Evolutionary conservation across 2,329 filamentous ascomycete genomes (phyloP), one percentile per base, ranked within the genome.

Genomic region (Colletotrichum musae): DNA sequence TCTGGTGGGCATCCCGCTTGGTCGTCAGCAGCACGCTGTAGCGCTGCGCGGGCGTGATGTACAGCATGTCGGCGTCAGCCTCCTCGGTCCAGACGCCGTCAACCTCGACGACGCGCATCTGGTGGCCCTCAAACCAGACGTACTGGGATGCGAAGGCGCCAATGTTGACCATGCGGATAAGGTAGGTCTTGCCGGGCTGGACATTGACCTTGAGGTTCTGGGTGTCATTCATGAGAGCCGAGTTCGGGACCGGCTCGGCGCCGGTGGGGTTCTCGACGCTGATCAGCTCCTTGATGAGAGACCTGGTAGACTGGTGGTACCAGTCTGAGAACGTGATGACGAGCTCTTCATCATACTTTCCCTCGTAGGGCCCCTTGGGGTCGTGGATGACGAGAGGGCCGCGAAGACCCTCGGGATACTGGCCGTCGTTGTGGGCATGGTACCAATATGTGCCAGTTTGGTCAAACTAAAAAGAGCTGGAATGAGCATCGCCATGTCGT

Each of bases 371-470:
- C 2, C 81, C 78, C 1, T 85, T 75, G 0, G 83, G 83, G 71
- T 90, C 88, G 39, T 86, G 83, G 24, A 90, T 83, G 51, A 90
- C 86, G 39, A 91, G 77, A 1, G 87, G 80, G 3, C 84, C 87
- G 43, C 88, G 84, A 36, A 89, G 80, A 5, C 88, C 88, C 76
- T 91, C 88, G 2, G 88, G 87, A 71, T 89, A 90, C 72, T 87
- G 86, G 12, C 80, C 83, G 71, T 80, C 78, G 48, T 72, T 70
- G 68, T 72, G 71, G 5, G 85, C 87, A 75, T 89, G 88, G 70
- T 89, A 89, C 87, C 87, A 90, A 75, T 87, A 89, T 12, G 86
- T 87, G 52, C 70, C 70, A 7, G 62, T 48, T 47, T 72, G 70
- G 26, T 72, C 61, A 43, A 72, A 69, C 70, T 72, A 45, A 6